Evolutionary conservation across 305 asterid species (phyloP).

Genomic region (Withania somnifera): DNA sequence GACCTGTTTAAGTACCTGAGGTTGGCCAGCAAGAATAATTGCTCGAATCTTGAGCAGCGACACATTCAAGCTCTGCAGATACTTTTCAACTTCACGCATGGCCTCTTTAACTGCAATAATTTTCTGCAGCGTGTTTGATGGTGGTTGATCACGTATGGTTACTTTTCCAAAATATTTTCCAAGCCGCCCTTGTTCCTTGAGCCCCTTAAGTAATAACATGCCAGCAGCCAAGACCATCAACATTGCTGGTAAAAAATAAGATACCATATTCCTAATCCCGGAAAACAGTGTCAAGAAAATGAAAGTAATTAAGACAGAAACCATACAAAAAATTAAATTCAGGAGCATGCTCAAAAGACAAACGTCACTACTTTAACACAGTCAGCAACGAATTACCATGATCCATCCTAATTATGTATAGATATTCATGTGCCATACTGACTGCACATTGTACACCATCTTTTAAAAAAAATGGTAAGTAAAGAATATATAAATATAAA

Average conservation of each 20-base stretch:
- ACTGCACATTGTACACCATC: neutral
- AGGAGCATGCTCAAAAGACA: neutral
- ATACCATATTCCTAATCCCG: conserved; percentile 66
- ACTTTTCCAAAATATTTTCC: conserved; percentile 89
- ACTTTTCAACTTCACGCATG: conserved; percentile 77
- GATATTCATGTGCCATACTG: neutral
- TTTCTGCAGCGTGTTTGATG: conserved; percentile 86
- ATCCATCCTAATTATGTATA: neutral
- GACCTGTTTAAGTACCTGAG: conserved; percentile 47
- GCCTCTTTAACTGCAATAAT: conserved; percentile 89
- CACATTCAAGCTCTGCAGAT: conserved; percentile 70
- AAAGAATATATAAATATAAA: neutral
- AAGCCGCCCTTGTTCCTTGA: conserved; percentile 94
- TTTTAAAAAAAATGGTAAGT: neutral
- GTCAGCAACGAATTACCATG: neutral
- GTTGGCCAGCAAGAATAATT: conserved; percentile 75
- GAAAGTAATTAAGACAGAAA: neutral
- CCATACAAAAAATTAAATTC: neutral
- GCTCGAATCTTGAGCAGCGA: conserved; percentile 77
- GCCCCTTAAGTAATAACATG: conserved; percentile 79
- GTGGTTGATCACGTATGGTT: conserved; percentile 86
- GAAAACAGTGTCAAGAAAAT: conserved; percentile 1
- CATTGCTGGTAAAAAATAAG: conserved; percentile 58
- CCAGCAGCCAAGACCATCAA: conserved; percentile 64
- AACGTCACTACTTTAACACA: neutral